A percentile compares a stretch with the other conserved stretches of the same genome.
phyloP scores from a whole-genome alignment of 805 yeast species.

The Yarrowia keelungensis region DNA sequence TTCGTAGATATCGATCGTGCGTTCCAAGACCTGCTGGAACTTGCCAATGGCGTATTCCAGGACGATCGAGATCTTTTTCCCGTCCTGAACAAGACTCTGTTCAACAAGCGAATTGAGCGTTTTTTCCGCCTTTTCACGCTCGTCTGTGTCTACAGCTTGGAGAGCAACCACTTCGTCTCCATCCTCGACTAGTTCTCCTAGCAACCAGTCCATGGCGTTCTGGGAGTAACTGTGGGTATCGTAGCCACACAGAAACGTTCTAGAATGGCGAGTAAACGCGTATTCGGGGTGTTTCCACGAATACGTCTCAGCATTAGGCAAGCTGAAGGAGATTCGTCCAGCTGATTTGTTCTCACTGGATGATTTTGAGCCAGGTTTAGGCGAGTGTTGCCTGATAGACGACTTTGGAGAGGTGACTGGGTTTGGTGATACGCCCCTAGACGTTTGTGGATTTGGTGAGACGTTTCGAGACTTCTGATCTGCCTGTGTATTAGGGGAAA shows the following conservation, averaged over 20 bases:
- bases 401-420: neutral
- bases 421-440: neutral
- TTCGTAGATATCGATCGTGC: conserved; percentile 55
- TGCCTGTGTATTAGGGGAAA: neutral
- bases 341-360: neutral
- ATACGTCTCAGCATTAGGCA: conserved; percentile 10
- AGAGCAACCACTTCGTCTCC: conserved; percentile 58
- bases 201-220: conserved; percentile 56
- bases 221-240: conserved; percentile 55
- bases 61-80: conserved; percentile 54
- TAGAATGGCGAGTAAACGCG: conserved; percentile 50
- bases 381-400: neutral
- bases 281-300: conserved; percentile 45
- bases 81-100: conserved; percentile 39
- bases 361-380: neutral
- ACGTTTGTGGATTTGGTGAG: too few relatives aligned
- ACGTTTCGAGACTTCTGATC: too few relatives aligned
- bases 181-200: conserved; percentile 55
- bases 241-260: conserved; percentile 56
- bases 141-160: conserved; percentile 51
- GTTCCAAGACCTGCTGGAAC: conserved; percentile 53
- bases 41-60: conserved; percentile 57
- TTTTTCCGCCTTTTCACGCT: conserved; percentile 49
- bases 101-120: conserved; percentile 46
- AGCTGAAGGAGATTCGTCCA: conserved; percentile 1